Conservation (phyloP, 352 stramenopile species). For the Thraustotheca clavata region DNA sequence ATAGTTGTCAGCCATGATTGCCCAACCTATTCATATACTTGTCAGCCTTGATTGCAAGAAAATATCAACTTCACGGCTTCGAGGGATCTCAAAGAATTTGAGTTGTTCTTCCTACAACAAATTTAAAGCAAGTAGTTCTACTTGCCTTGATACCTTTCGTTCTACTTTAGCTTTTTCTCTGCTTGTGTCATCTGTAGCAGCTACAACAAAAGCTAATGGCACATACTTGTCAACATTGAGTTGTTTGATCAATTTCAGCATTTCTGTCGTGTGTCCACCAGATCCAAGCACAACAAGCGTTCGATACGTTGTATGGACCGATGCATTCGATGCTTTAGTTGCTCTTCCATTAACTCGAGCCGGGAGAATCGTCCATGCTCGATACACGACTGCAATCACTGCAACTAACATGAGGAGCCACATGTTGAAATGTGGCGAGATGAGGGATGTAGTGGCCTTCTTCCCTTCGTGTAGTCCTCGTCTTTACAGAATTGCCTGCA, state of each 20-base stretch:
- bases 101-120: conserved; percentile 30
- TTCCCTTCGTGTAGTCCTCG: too few species aligned
- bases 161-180: conserved; percentile 60
- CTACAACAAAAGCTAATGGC: conserved; percentile 85
- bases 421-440: too few species aligned
- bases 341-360: background rate
- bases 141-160: conserved; percentile 31
- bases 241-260: conserved; percentile 88
- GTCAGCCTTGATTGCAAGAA: background rate
- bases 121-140: too few species aligned
- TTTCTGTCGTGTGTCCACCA: conserved; percentile 92
- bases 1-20: conserved; percentile 89
- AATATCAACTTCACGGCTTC: conserved; percentile 77
- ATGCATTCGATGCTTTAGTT: background rate
- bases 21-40: conserved; percentile 56
- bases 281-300: conserved; percentile 82
- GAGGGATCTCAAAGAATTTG: conserved; percentile 76
- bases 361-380: conserved; percentile 18
- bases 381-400: background rate
- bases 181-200: conserved; percentile 88
- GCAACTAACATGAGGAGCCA: background rate
- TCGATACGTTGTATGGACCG: conserved; percentile 23
- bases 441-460: too few species aligned
- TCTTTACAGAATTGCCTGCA: too few species aligned
- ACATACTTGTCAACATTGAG: conserved; percentile 72